Percentiles rank a stretch among this genome's conserved stretches.
These are phyloP conservation scores for Rehmannia glutinosa DNA, from an alignment of 257 asterid species.

Conservation along the genomic window DNA sequence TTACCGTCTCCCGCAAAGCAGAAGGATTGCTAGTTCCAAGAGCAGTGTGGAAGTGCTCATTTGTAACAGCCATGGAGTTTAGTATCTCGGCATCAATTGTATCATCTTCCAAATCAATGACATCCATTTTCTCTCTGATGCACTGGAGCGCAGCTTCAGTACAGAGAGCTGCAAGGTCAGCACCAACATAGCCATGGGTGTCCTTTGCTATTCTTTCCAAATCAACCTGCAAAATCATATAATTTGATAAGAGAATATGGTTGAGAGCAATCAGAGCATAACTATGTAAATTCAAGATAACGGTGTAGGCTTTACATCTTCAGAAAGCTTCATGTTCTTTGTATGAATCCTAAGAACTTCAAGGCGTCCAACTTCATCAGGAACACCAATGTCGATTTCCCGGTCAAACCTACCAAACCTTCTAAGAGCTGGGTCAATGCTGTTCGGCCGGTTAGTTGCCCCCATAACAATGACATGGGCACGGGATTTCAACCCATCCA, in stretches of 20 bases:
- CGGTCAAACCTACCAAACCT: slow-evolving; percentile 61
- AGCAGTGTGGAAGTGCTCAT: slow-evolving; percentile 61
- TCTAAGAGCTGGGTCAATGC: slow-evolving; percentile 57
- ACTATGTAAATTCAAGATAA: too few relatives aligned
- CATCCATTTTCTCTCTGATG: slow-evolving; percentile 62
- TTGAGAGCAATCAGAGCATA: too few relatives aligned
- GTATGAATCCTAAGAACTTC: slow-evolving; percentile 52
- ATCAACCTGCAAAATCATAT: slow-evolving; percentile 37
- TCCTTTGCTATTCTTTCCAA: slow-evolving; percentile 47
- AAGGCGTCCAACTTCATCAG: slow-evolving; percentile 56
- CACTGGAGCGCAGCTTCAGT: slow-evolving; percentile 62
- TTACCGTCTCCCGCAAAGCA: slow-evolving; percentile 54
- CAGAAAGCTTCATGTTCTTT: slow-evolving; percentile 50
- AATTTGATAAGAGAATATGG: not conserved
- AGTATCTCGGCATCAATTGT: slow-evolving; percentile 54
- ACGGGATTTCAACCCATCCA: slow-evolving; percentile 53
- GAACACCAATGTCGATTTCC: slow-evolving; percentile 56
- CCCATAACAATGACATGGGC: slow-evolving; percentile 56
- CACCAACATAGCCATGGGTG: slow-evolving; percentile 57
- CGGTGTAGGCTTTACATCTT: slow-evolving; percentile 27
- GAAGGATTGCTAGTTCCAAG: slow-evolving; percentile 69
- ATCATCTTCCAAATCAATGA: slow-evolving; percentile 54
- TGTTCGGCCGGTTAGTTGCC: slow-evolving; percentile 49
- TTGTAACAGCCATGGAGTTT: slow-evolving; percentile 56
- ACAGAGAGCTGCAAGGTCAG: slow-evolving; percentile 62